Evolutionary conservation across 345 rosid species (phyloP), one percentile per base, ranked within the genome.

Genomic region (Gossypium arboreum): DNA sequence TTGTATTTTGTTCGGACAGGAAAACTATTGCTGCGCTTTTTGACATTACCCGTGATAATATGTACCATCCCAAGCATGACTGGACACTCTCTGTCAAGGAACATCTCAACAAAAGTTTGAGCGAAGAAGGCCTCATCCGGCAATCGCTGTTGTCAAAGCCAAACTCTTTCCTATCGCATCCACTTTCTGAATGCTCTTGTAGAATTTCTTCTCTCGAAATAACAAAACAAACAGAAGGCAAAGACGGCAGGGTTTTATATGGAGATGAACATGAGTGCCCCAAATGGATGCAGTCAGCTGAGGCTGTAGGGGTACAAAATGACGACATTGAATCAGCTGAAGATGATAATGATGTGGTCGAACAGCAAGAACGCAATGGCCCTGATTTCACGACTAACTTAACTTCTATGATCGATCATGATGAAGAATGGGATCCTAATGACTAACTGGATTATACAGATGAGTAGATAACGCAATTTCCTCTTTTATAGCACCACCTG

Each of bases 151-250:
- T 75, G 44, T 88, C 97, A 27, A 93, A 93, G 85, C 91, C 97
- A 2, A 72, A 77, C 48, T 85, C 83, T 47, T 96, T 93, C 77
- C 84, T 96, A 17, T 92, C 97, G 0, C 97, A 96, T 81, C 99
- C 98, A 0, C 89, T 93, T 56, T 98, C 99, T 10, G 98, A 96
- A 85, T 96, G 99, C 85, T 90, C 95, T 50, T 96, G 98, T 82
- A 86, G 90, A 85, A 92, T 87, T 70, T 83, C 88, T 2, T 48
- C 90, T 68, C 76, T 84, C 22, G 83, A 79, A 65, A 78, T 72
- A 25, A 74, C 80, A 59, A 82, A 69, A 66, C 76, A 79, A 45
- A 56, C 77, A 65, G 76, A 74, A 81, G 80, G 75, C 52, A 79
- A 79, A 51, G 86, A 85, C 74, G 88, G 88, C 25, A 80, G 85